Base-by-base conservation (phyloP, 2,329 filamentous ascomycete genomes). In the Aplosporella prunicola region DNA sequence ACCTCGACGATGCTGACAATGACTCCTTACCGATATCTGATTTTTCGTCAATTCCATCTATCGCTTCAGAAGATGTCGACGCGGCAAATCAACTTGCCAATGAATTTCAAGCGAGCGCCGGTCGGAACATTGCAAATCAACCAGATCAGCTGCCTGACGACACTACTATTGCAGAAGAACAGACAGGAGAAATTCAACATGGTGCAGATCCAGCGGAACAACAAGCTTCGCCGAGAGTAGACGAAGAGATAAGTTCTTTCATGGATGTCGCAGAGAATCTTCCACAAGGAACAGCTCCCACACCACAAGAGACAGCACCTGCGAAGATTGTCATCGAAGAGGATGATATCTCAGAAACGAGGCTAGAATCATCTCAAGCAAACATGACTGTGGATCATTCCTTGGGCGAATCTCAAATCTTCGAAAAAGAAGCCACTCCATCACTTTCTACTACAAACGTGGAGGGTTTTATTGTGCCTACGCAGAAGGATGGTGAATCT, bases 31-130 rank as follows among this genome's bases (percentile, higher is more conserved):
- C n/a, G 9, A 9, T 28, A 14, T 28, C 26, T 15, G 13, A 28
- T 14, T 13, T 14, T 9, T 34, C 24, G 5, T 15, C 24, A 9
- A 16, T 28, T 10, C 15, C 24, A 9, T 28, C 29, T 6, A 28
- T n/a, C 11, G 30, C 13, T 14, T 23, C 16, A 9, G 36, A 39
- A 13, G 18, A 32, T 3, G 36, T 23, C 5, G 29, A 39, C 7
- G 22, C 32, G 10, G 26, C 36, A 8, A 30, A 32, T 8, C 36
- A 39, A 15, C 30, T 39, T 17, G 36, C 31, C n/a, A 32, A 39
- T 13, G 36, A 39, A 9, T 16, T 29, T 39, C 18, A 28, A 28
- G 26, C 26, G 13, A n/a, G n/a, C n/a, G n/a, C n/a, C n/a, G n/a
- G n/a, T n/a, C n/a, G n/a, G n/a, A n/a, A n/a, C n/a, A n/a, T n/a